Evolutionary conservation across 2,329 filamentous ascomycete genomes (phyloP).

Genomic region (Bipolaris oryzae): DNA sequence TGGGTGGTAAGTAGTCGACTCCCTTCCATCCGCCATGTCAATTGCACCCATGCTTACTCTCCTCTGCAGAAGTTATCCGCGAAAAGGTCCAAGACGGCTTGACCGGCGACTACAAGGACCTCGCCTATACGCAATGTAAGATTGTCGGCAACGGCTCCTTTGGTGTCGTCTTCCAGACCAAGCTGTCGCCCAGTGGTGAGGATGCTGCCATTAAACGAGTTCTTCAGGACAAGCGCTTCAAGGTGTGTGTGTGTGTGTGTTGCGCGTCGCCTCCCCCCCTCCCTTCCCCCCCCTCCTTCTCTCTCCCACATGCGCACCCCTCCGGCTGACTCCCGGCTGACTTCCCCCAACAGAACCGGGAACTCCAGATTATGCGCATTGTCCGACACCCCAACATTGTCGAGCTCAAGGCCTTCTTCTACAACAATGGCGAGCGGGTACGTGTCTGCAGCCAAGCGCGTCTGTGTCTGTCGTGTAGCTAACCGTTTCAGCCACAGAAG

Average conservation of each 20-base stretch:
- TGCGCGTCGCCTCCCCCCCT: slow-evolving; percentile 19
- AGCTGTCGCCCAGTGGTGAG: slow-evolving; percentile 95
- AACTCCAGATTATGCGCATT: slow-evolving; percentile 99
- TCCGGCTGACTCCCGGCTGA: slow-evolving; percentile 33
- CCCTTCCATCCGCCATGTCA: background rate
- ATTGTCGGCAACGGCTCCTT: slow-evolving; percentile 99
- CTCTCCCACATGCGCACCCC: slow-evolving; percentile 4
- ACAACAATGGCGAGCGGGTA: slow-evolving; percentile 98
- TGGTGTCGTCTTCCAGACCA: slow-evolving; percentile 98
- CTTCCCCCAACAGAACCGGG: slow-evolving; percentile 75
- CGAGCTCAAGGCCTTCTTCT: slow-evolving; percentile 98
- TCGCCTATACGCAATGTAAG: slow-evolving; percentile 99
- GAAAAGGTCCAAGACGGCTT: slow-evolving; percentile 99
- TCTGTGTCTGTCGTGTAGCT: slow-evolving; percentile 32
- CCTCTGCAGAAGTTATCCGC: slow-evolving; percentile 81
- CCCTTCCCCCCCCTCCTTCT: slow-evolving; percentile 5
- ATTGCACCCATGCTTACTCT: slow-evolving; percentile 42
- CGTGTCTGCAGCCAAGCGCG: slow-evolving; percentile 41
- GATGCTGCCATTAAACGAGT: slow-evolving; percentile 99
- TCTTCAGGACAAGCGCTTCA: slow-evolving; percentile 98
- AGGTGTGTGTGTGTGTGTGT: slow-evolving; percentile 77
- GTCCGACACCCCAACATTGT: slow-evolving; percentile 99
- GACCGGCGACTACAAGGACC: slow-evolving; percentile 93
- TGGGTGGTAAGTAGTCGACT: slow-evolving; percentile 81
- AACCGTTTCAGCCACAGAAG: slow-evolving; percentile 56